These are phyloP conservation scores for Schizophyllum amplum DNA, from an alignment of 1,284 basidiomycete genomes.

Conservation along the genomic window DNA sequence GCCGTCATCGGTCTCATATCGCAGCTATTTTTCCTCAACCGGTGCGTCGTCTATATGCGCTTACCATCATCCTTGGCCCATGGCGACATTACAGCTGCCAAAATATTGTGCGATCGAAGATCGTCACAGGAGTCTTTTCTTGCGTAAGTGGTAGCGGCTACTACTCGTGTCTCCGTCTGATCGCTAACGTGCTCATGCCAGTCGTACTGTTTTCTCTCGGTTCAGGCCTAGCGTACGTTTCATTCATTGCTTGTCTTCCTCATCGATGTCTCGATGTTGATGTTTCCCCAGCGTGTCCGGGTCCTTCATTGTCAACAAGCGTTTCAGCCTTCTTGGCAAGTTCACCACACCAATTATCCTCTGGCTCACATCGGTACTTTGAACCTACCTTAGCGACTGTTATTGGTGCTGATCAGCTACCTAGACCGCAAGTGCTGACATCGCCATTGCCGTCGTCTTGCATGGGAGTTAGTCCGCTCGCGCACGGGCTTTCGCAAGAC, in stretches of 20 bases:
- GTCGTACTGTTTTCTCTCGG: conserved; percentile 7
- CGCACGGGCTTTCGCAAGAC: conserved; percentile 1
- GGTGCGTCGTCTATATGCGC: conserved; percentile 2
- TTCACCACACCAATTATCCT: conserved; percentile 6
- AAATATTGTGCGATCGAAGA: not conserved
- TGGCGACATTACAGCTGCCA: not conserved
- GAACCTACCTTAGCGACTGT: not conserved
- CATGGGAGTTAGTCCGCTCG: not conserved
- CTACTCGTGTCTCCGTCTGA: not conserved
- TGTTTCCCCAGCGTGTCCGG: conserved; percentile 4
- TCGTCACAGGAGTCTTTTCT: not conserved
- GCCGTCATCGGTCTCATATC: conserved; percentile 8
- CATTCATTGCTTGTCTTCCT: not conserved
- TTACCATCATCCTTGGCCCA: not conserved
- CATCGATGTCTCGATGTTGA: not conserved
- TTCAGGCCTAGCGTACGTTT: conserved; percentile 8
- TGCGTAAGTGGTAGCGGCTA: not conserved
- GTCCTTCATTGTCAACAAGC: conserved; percentile 4
- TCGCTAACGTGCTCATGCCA: not conserved
- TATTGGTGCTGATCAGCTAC: not conserved
- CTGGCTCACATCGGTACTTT: conserved; percentile 10
- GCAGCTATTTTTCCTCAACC: conserved; percentile 8
- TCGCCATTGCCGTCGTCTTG: conserved; percentile 4
- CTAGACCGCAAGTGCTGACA: conserved; percentile 8
- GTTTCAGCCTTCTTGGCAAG: conserved; percentile 1